Base-by-base conservation (phyloP, 768 basidiomycete species). In the Lactarius akahatsu region DNA sequence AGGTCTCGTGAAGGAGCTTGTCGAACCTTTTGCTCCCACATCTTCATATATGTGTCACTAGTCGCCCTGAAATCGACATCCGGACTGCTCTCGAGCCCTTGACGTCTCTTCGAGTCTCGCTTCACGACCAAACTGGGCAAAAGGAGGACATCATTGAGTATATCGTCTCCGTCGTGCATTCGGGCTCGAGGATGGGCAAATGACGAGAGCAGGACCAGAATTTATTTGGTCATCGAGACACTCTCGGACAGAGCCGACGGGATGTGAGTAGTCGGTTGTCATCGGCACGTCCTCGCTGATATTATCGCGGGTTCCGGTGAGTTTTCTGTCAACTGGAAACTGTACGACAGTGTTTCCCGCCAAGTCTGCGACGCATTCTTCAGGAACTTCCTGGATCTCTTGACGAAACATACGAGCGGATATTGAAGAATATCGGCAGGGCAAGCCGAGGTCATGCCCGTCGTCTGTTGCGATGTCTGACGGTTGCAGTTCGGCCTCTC, bases 391-490 rank as follows among this genome's bases (percentile, higher is more conserved):
- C 57, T 0, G 15, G 41, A 26, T 38, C 57, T n/a, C 57, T 58
- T 4, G 34, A 58, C 38, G 57, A 58, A n/a, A 58, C 57, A 2
- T 58, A 58, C 57, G 57, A 58, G 20, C n/a, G 18, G 18, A 5
- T 36, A 18, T 15, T 57, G 56, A 30, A 36, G 30, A 30, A 36
- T 36, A 58, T 58, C 57, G 18, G 26, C 30, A 15, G 26, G 38
- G n/a, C 13, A 13, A 26, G 6, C 8, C 30, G 30, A 56, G 16
- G 3, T 0, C 5, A 56, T 6, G 55, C 30, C 5, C 55, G n/a
- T 2, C 55, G 30, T 18, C 55, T 56, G 8, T 34, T 56, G 30
- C 55, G 34, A 32, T 56, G 55, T n/a, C 16, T 58, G 13, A 1
- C 36, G 26, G 57, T 36, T 15, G 36, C 57, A 16, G 23, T 23